phyloP scores from a whole-genome alignment of 106 monocot species.

The Vanilla planifolia region DNA sequence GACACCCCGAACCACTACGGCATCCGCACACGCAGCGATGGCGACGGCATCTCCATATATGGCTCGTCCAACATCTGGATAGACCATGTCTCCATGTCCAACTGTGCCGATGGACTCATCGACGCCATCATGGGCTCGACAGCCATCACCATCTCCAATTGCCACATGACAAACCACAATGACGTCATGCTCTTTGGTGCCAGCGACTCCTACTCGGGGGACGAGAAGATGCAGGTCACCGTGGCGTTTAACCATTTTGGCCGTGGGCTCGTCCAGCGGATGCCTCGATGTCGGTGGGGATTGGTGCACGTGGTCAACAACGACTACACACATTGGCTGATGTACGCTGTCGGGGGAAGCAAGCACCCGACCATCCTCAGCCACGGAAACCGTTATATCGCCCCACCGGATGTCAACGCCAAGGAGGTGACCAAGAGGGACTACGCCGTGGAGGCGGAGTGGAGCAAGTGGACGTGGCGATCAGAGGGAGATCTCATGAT shows the following conservation, averaged over 20 bases:
- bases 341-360: slow-evolving; percentile 64
- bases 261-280: slow-evolving; percentile 35
- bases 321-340: slow-evolving; percentile 55
- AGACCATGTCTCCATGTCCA: slow-evolving; percentile 28
- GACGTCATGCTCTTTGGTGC: slow-evolving; percentile 60
- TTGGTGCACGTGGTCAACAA: slow-evolving; percentile 73
- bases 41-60: slow-evolving; percentile 49
- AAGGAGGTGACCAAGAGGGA: slow-evolving; percentile 66
- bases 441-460: slow-evolving; percentile 13
- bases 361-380: slow-evolving; percentile 49
- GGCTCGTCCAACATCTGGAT: slow-evolving; percentile 47
- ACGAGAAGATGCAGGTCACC: slow-evolving; percentile 50
- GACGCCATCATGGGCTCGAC: slow-evolving; percentile 39
- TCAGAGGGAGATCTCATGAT: slow-evolving; percentile 34
- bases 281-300: slow-evolving; percentile 51
- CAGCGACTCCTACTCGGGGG: slow-evolving; percentile 14
- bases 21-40: slow-evolving; percentile 32
- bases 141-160: slow-evolving; percentile 60
- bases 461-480: slow-evolving; percentile 50
- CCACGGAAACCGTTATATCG: slow-evolving; percentile 55
- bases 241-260: slow-evolving; percentile 65
- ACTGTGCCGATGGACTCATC: slow-evolving; percentile 22
- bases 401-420: slow-evolving; percentile 25
- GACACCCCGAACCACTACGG: slow-evolving; percentile 30
- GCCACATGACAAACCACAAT: slow-evolving; percentile 42